Base-by-base conservation (phyloP, 2,329 filamentous ascomycete genomes). In the Pseudonectria foliicola region DNA sequence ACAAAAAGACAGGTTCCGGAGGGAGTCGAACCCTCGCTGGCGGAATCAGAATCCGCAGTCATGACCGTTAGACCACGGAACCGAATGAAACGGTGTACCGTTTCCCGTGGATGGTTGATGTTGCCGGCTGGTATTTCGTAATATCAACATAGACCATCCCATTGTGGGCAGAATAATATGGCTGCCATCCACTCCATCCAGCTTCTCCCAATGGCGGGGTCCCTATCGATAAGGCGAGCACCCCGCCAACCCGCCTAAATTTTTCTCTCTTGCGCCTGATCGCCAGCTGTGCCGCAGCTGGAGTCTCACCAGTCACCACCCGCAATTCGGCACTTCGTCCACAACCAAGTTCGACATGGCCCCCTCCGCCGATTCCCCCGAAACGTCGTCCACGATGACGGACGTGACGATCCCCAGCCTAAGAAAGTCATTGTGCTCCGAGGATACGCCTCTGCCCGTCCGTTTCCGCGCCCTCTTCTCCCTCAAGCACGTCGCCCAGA, bases 401-500 rank as follows among this genome's bases (percentile, higher is more conserved):
- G 53, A 46, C 24, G 33, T 64, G 10, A 79, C 76, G 29, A 72
- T 87, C 48, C 53, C 67, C 37, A 67, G 71, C 39, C 73, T 93
- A 34, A 82, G 87, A 55, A 74, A 82, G 54, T 84, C 82, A 40
- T 78, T 98, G 40, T 81, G 75, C 52, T 82, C 84, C 31, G 92
- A 96, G 67, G 66, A 74, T 11, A 82, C 85, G 43, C 80, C 89
- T 29, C 83, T 98, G 35, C 83, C 89, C 26, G 73, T 86, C 45
- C 87, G 92, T 45, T 98, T 96, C 66, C 87, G 92, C 52, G 90
- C 92, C 28, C 84, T 98, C 50, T 98, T 98, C 70, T 95, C 90
- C 13, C 80, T 98, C 41, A 98, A 98, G 68, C 85, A 96, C 60
- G 70, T 96, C 41, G 90, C 92, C 31, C 80, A 76, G 39, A 75